Base-by-base conservation (phyloP, 768 basidiomycete species). In the Solioccasus polychromus region DNA sequence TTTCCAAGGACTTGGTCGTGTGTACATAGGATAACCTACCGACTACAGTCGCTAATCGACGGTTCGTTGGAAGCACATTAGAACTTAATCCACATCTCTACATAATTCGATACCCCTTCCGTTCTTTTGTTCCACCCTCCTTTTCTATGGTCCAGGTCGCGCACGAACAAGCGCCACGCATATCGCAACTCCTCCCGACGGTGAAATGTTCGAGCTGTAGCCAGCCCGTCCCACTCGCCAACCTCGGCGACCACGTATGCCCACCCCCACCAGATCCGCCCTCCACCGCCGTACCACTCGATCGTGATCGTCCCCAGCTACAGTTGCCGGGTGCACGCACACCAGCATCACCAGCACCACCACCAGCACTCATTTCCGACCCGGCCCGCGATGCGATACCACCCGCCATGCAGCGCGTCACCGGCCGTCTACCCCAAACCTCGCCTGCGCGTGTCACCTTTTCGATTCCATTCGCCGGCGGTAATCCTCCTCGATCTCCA, bases 161-260 rank as follows among this genome's bases (percentile, higher is more conserved):
- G 2, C 57, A 50, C 23, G 50, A 44, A 41, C 51, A 51, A 25
- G 19, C 47, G 8, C 59, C 62, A 28, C 64, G 62, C 15, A 45
- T 55, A 51, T 90, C 89, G 19, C 81, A 90, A 63, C 64, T 85
- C 39, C 73, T 95, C 9, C 90, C 92, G 5, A 73, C 82, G 3
- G 85, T 93, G 49, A 94, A 86, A 63, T 96, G 92, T 65, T 89
- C 89, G 3, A 84, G 70, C 24, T 96, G 92, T 62, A 70, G 71
- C 55, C 69, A 71, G 8, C 79, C 77, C 1, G 87, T 96, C 30
- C 81, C 86, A 25, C 73, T 95, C 28, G 68, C 75, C 37, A 74
- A 82, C 36, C 80, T 95, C 28, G 82, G 82, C 29, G 86, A 90
- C 50, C 92, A 95, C 61, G 71, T 81, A 60, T 96, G 92, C 64